Percentiles rank a stretch among this genome's conserved stretches.
Evolutionary conservation across 495 filamentous ascomycete species (phyloP).

Genomic region (Pyrenula massariospora): DNA sequence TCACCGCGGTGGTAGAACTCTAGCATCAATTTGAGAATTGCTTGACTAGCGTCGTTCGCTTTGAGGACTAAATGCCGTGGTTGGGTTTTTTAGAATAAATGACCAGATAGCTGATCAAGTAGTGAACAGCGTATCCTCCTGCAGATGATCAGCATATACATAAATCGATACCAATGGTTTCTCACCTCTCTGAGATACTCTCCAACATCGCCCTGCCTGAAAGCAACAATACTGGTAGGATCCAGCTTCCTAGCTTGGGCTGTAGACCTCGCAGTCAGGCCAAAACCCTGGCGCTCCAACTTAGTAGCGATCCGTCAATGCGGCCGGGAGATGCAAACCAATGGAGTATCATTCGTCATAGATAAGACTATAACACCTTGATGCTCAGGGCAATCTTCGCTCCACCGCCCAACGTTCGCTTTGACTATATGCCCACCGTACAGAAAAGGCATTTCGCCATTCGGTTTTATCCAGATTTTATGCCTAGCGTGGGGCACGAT

Average conservation of each 20-base stretch:
- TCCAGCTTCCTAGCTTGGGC: slow-evolving; percentile 71
- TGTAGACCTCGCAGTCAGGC: slow-evolving; percentile 71
- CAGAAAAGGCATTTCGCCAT: slow-evolving; percentile 85
- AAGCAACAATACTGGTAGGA: slow-evolving; percentile 76
- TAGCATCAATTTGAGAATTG: too few relatives aligned
- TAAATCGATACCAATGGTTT: neutral
- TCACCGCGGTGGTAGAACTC: too few relatives aligned
- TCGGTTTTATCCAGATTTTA: slow-evolving; percentile 90
- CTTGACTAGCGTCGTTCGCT: too few relatives aligned
- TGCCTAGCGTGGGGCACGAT: slow-evolving; percentile 81
- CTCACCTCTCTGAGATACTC: slow-evolving; percentile 76
- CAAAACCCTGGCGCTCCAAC: slow-evolving; percentile 48
- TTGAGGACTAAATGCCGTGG: too few relatives aligned
- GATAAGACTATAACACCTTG: slow-evolving; percentile 27
- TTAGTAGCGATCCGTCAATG: neutral
- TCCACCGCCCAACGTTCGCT: slow-evolving; percentile 82
- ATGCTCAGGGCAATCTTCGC: slow-evolving; percentile 59
- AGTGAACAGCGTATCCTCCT: slow-evolving; percentile 38
- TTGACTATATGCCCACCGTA: slow-evolving; percentile 87
- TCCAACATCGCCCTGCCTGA: slow-evolving; percentile 80
- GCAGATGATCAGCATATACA: slow-evolving; percentile 9
- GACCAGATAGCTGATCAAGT: slow-evolving; percentile 25
- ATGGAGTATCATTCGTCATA: slow-evolving; percentile 31
- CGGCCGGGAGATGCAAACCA: slow-evolving; percentile 26
- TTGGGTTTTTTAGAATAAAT: too few relatives aligned